phyloP scores from a whole-genome alignment of 495 filamentous ascomycete species.

The Parathielavia appendiculata region DNA sequence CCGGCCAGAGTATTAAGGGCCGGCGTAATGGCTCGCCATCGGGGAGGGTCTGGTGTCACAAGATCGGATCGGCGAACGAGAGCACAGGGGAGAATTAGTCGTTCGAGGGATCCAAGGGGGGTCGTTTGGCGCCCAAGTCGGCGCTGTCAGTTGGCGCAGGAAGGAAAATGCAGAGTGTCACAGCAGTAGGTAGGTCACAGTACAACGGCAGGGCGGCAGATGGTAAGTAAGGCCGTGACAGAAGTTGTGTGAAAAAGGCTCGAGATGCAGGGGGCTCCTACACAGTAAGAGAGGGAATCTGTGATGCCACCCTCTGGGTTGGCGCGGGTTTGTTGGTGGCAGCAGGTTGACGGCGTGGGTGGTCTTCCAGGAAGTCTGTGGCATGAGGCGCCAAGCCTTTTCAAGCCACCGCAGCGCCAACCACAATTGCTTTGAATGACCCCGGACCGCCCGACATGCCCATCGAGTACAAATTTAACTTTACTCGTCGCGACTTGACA shows the following conservation, averaged over 20 bases:
- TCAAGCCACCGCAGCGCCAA: slow-evolving; percentile 14
- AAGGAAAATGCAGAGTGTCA: not conserved
- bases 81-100: not conserved
- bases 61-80: not conserved
- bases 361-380: not conserved
- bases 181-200: not conserved
- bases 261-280: too few species aligned
- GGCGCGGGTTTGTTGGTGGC: slow-evolving; percentile 7
- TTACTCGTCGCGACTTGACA: not conserved
- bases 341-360: slow-evolving; percentile 3
- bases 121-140: slow-evolving; percentile 6
- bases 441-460: not conserved
- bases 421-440: not conserved
- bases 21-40: slow-evolving; percentile 20
- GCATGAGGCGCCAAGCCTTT: slow-evolving; percentile 21
- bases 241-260: not conserved
- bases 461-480: not conserved
- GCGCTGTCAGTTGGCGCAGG: slow-evolving; percentile 1
- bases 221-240: not conserved
- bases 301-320: not conserved
- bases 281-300: not conserved
- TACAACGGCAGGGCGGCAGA: slow-evolving; percentile 6
- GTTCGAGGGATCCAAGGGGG: not conserved
- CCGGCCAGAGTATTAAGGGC: slow-evolving; percentile 17
- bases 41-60: slow-evolving; percentile 6